Evolutionary conservation across 164 flowering plant species (phyloP).

Genomic region (Vitis vinifera): DNA sequence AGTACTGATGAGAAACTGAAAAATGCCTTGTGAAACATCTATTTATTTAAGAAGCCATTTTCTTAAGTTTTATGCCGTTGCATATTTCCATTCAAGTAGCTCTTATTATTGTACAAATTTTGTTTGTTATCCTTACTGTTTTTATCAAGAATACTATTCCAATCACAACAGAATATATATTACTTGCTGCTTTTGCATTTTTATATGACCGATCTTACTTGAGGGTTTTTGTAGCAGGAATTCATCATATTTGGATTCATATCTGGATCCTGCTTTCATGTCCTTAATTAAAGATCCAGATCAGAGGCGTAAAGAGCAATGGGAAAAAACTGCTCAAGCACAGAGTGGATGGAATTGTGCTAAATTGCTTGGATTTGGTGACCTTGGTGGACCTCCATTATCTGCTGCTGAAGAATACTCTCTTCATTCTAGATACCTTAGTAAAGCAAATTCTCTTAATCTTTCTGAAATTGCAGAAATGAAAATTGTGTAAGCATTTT

Average conservation of each 20-base stretch:
- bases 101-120: too few relatives aligned
- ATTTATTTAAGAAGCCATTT: too few relatives aligned
- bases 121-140: neutral
- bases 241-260: constrained; percentile 76
- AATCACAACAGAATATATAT: neutral
- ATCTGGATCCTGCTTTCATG: constrained; percentile 98
- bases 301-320: constrained; percentile 84
- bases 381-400: constrained; percentile 86
- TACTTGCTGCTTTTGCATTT: neutral
- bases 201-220: neutral
- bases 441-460: constrained; percentile 91
- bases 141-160: neutral
- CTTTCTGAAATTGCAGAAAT: constrained; percentile 99
- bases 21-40: too few relatives aligned
- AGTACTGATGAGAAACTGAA: too few relatives aligned
- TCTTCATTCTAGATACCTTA: constrained; percentile 93
- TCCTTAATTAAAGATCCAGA: constrained; percentile 95
- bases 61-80: too few relatives aligned
- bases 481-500: constrained; percentile 87
- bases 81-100: too few relatives aligned
- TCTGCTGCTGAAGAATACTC: constrained; percentile 95
- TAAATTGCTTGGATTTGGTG: constrained; percentile 94
- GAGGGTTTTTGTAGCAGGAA: constrained; percentile 41
- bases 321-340: constrained; percentile 87
- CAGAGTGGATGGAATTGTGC: constrained; percentile 76